Conservation (phyloP, 2,329 filamentous ascomycete species). For the Ophiostoma populinum region DNA sequence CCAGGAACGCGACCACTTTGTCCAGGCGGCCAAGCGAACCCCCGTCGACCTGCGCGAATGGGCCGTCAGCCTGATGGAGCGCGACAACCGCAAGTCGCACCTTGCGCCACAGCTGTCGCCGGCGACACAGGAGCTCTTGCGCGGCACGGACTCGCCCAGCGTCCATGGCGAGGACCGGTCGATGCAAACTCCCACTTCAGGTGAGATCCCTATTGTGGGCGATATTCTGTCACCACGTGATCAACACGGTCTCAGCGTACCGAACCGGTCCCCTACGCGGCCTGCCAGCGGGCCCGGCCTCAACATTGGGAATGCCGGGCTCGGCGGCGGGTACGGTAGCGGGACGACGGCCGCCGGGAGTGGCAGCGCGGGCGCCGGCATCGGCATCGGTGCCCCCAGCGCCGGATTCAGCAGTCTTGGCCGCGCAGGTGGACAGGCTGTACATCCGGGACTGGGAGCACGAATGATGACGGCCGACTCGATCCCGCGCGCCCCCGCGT, state of each 20-base stretch:
- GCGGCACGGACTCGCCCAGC: slow-evolving; percentile 43
- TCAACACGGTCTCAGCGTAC: slow-evolving; percentile 22
- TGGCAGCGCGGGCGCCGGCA: neutral
- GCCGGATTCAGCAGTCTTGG: slow-evolving; percentile 24
- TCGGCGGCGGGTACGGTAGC: slow-evolving; percentile 3
- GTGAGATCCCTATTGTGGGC: slow-evolving; percentile 51
- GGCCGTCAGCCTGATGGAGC: slow-evolving; percentile 87
- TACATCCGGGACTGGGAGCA: slow-evolving; percentile 36
- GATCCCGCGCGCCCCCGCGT: slow-evolving; percentile 28
- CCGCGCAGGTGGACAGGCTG: slow-evolving; percentile 24
- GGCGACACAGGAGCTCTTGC: slow-evolving; percentile 58
- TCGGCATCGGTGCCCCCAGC: slow-evolving; percentile 3
- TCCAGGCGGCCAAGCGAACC: slow-evolving; percentile 90
- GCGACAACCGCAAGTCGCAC: slow-evolving; percentile 89
- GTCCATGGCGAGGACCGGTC: slow-evolving; percentile 27
- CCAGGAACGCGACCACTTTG: slow-evolving; percentile 81
- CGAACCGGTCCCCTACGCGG: slow-evolving; percentile 34
- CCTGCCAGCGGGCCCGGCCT: slow-evolving; percentile 14
- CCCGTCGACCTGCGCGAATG: slow-evolving; percentile 87
- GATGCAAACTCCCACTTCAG: slow-evolving; percentile 47
- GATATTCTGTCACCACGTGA: slow-evolving; percentile 38
- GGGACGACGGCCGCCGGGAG: slow-evolving; percentile 1
- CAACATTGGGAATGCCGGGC: slow-evolving; percentile 15
- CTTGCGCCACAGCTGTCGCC: slow-evolving; percentile 67
- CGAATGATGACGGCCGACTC: slow-evolving; percentile 35